A percentile compares a stretch with the other conserved stretches of the same genome.
Evolutionary conservation across 2,329 filamentous ascomycete species (phyloP).

Genomic region (Fusarium torulosum): DNA sequence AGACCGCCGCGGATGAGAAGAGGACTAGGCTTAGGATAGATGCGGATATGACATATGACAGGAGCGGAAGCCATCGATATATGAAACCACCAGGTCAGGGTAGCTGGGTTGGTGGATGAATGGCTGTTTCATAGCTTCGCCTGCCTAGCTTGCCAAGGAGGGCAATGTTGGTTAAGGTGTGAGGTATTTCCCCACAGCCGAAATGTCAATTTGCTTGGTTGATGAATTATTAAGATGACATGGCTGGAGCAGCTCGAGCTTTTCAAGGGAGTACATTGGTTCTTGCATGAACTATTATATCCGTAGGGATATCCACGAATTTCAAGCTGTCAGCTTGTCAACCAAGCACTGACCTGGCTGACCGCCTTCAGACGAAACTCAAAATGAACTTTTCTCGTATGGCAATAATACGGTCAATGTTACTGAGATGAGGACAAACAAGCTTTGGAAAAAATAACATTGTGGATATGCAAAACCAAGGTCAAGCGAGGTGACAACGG

Average conservation of each 20-base stretch:
- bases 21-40: conserved; percentile 1
- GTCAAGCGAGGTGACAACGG: conserved; percentile 15
- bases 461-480: conserved; percentile 2
- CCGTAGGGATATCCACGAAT: conserved; percentile 8
- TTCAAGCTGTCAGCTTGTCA: conserved; percentile 9
- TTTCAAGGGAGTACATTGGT: conserved; percentile 12
- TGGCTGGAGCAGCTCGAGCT: conserved; percentile 17
- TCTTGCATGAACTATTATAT: conserved; percentile 8
- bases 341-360: conserved; percentile 29
- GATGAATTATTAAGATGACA: conserved; percentile 31
- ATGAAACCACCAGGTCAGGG: conserved; percentile 41
- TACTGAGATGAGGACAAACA: conserved; percentile 23
- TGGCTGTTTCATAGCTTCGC: conserved; percentile 37
- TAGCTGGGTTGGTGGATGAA: conserved; percentile 29
- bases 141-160: conserved; percentile 17
- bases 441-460: conserved; percentile 27
- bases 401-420: conserved; percentile 10
- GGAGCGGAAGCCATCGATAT: conserved; percentile 16
- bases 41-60: conserved; percentile 13
- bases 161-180: conserved; percentile 15
- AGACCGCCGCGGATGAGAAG: conserved; percentile 45
- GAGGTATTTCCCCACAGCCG: conserved; percentile 38
- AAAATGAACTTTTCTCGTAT: conserved; percentile 8
- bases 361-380: conserved; percentile 22
- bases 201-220: conserved; percentile 28